Evolutionary conservation across 345 rosid species (phyloP), one percentile per base, ranked within the genome.

Genomic region (Anacardium occidentale): DNA sequence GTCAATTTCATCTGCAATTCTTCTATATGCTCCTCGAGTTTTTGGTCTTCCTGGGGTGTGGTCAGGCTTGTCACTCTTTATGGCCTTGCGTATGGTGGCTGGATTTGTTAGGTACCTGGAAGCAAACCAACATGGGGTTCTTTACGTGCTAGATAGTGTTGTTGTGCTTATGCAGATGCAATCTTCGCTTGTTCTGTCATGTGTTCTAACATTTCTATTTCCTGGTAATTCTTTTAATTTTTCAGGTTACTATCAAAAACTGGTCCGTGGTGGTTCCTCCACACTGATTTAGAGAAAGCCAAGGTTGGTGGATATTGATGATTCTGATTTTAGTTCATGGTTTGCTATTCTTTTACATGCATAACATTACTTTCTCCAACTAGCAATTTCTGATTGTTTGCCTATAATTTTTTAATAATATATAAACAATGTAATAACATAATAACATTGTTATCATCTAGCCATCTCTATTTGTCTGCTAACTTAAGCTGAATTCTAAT

Each of bases 231-330:
- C 70, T 58, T 67, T 66, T 53, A 47, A 54, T 64, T 73, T 62
- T 76, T 3, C 81, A 94, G 97, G 77, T 74, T 90, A 71, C 74
- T 77, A 70, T 86, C 90, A 42, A 89, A 74, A 81, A 78, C 82
- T 22, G 98, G 98, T 66, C 97, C 98, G 34, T 94, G 98, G 97
- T 90, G 97, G 97, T 92, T 92, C 88, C 64, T 94, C 86, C 97
- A 92, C 76, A 72, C 44, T 45, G 87, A 86, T 70, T 48, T 76
- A 4, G 80, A 81, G 63, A 77, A 62, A 62, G 53, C 72, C 17
- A 73, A 80, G 86, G 78, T 83, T 57, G 72, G 83, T 47, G 66
- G 68, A 63, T 68, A 25, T 68, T 34, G 66, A 63, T 57, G 26
- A 18, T 63, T 22, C 12, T 72, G 24, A 34, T 62, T 55, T 18